A percentile compares a stretch with the other conserved stretches of the same genome.
phyloP scores from a whole-genome alignment of 345 rosid species.

The Salix viminalis region DNA sequence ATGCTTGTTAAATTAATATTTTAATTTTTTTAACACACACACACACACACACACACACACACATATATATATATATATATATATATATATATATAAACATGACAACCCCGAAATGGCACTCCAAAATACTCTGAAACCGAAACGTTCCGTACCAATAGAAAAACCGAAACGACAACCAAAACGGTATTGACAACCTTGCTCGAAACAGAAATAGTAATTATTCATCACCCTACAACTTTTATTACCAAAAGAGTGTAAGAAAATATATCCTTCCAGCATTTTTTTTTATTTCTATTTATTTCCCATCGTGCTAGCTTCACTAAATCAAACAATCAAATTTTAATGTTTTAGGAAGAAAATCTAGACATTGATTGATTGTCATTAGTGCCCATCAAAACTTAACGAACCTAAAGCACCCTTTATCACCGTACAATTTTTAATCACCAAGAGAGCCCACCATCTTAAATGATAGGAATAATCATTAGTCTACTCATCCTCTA shows the following conservation, averaged over 20 bases:
- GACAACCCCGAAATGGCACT: too few relatives aligned
- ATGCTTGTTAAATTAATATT: too few relatives aligned
- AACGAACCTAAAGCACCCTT: background rate
- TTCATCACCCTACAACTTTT: background rate
- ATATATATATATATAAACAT: too few relatives aligned
- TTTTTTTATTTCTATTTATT: background rate
- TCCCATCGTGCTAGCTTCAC: background rate
- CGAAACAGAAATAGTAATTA: too few relatives aligned
- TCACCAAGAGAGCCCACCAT: background rate
- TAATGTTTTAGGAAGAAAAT: background rate
- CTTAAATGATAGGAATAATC: slow-evolving; percentile 7
- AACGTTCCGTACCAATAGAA: too few relatives aligned
- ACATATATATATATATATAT: too few relatives aligned
- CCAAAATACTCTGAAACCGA: too few relatives aligned
- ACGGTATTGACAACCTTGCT: too few relatives aligned
- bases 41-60: too few relatives aligned
- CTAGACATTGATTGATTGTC: background rate
- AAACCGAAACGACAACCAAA: too few relatives aligned
- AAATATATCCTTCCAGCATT: background rate
- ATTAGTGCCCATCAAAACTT: background rate
- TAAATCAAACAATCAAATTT: background rate
- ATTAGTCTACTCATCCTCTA: background rate
- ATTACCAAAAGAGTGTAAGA: background rate
- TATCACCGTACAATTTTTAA: slow-evolving; percentile 2
- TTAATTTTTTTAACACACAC: too few relatives aligned